Conservation (phyloP, 1,139 yeast species). For the Lodderomyces metapsilosis region DNA sequence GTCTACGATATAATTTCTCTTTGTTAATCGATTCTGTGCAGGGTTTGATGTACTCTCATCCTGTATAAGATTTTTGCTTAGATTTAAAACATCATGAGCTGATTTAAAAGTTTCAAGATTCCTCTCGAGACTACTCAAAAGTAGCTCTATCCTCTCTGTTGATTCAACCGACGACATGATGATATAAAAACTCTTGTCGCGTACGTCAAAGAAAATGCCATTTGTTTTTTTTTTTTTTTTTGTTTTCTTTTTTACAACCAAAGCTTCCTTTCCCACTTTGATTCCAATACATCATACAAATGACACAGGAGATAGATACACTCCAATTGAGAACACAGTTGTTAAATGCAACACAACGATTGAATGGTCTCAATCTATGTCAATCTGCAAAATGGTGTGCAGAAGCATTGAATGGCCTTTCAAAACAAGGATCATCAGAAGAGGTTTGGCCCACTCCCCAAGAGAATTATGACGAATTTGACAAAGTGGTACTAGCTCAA, state of each 20-base stretch:
- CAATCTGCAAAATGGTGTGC: slow-evolving; percentile 82
- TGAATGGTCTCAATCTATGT: slow-evolving; percentile 49
- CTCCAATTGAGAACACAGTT: slow-evolving; percentile 23
- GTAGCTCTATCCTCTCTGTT: slow-evolving; percentile 2
- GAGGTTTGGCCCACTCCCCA: not conserved
- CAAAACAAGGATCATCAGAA: slow-evolving; percentile 10
- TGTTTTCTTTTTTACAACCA: slow-evolving; percentile 1
- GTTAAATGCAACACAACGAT: slow-evolving; percentile 24
- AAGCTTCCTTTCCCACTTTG: not conserved
- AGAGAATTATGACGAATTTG: slow-evolving; percentile 32
- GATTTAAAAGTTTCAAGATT: slow-evolving; percentile 16
- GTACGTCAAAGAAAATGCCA: too few species aligned
- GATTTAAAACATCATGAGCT: slow-evolving; percentile 9
- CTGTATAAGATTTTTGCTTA: not conserved
- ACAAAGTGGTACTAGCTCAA: slow-evolving; percentile 58
- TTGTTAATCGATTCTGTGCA: slow-evolving; percentile 6
- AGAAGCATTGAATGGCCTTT: slow-evolving; percentile 63
- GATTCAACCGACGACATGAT: not conserved
- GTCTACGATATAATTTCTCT: slow-evolving; percentile 30
- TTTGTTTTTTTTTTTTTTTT: not conserved
- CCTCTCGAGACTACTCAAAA: slow-evolving; percentile 6
- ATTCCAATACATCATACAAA: not conserved
- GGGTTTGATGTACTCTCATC: not conserved
- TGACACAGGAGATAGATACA: slow-evolving; percentile 7
- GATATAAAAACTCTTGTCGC: too few species aligned